Evolutionary conservation across 2,329 filamentous ascomycete species (phyloP), one percentile per base, ranked within the genome.

Genomic region (Tolypocladium cylindrosporum): DNA sequence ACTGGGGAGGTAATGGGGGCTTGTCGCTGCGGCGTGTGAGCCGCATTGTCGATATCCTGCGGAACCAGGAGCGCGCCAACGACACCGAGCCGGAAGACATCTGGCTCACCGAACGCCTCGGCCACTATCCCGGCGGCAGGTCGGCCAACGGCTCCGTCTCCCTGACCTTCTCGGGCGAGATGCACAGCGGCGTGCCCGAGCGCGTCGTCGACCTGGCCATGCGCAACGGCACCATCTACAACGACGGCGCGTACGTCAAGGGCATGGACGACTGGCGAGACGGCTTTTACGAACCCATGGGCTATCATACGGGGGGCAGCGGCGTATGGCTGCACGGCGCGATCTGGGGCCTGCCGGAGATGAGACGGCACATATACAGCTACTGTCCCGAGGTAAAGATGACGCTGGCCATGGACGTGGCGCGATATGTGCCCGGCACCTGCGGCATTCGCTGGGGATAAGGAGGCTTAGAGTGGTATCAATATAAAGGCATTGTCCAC

Each of bases 341-440:
- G 1, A 75, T 83, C 45, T 84, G 79, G 79, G 77, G 78, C 34
- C 75, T 71, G 5, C 75, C 75, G 0, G 70, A 74, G 60, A 63
- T 72, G 65, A 71, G 81, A 34, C 73, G 74, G 60, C 76, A 81
- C 60, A 77, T 83, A 48, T 83, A 78, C 76, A 72, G 76, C 36
- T 83, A 83, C 66, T 83, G 81, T 60, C 81, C 81, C 1, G 81
- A 84, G 66, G 73, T 84, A 37, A 83, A 83, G 72, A 79, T 83
- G 74, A 81, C 76, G 52, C 66, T 84, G 36, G 69, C 71, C 55
- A 83, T 84, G 80, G 79, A 83, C 61, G 76, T 75, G 8, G 78
- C 77, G 50, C 71, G 75, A 60, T 80, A 74, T 60, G 74, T 82
- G 6, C 79, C 78, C 1, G 79, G 79, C 8, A 63, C 72, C 9